Evolutionary conservation across 108 stramenopile genomes (phyloP).

Genomic region (Skeletonema costatum): DNA sequence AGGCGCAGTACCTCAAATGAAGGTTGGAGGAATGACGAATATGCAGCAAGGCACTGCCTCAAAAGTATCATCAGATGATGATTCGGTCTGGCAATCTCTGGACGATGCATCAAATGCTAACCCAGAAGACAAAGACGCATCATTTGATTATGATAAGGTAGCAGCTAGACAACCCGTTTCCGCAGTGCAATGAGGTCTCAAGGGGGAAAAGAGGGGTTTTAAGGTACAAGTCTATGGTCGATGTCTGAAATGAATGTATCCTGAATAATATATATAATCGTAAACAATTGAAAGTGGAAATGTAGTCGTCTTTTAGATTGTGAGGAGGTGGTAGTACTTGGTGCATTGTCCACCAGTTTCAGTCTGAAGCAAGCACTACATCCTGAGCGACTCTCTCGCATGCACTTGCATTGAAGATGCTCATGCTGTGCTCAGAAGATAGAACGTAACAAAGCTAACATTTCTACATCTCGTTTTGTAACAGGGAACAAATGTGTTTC

Average conservation of each 20-base stretch:
- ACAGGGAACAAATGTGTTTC: too few relatives aligned
- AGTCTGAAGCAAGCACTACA: too few relatives aligned
- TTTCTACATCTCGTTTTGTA: too few relatives aligned
- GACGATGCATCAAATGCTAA: neutral
- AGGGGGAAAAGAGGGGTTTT: neutral
- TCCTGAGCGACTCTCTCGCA: too few relatives aligned
- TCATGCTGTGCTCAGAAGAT: too few relatives aligned
- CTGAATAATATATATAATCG: neutral
- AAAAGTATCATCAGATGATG: neutral
- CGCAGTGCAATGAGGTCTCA: neutral
- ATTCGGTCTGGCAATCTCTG: neutral
- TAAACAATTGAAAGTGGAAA: neutral
- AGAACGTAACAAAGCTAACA: too few relatives aligned
- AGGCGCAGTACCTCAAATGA: neutral
- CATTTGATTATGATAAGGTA: neutral
- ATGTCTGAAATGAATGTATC: neutral
- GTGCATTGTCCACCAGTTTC: too few relatives aligned
- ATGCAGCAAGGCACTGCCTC: neutral
- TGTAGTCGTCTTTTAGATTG: too few relatives aligned
- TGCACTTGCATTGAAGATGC: too few relatives aligned
- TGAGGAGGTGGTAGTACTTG: too few relatives aligned
- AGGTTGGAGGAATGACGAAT: neutral
- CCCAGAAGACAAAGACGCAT: neutral
- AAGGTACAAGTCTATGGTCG: neutral
- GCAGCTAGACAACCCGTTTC: neutral